Base-by-base conservation (phyloP, 106 monocot genomes). In the Narthecium ossifragum region DNA sequence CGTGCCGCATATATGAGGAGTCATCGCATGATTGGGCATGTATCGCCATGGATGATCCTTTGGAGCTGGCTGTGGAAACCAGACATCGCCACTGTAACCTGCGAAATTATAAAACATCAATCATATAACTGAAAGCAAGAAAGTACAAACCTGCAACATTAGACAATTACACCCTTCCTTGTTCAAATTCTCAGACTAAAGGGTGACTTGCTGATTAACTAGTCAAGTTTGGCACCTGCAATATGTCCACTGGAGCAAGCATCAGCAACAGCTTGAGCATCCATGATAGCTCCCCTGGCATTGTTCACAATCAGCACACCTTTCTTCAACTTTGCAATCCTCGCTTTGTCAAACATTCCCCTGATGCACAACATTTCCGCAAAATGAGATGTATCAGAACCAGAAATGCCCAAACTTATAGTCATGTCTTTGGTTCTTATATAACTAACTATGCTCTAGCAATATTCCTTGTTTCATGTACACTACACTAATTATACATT, bases 61-160 rank as follows among this genome's bases (percentile, higher is more conserved):
- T 4, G 94, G 94, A 61, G 94, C 94, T 51, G 94, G 94, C 26
- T 96, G 94, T 53, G 90, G 94, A 52, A 73, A 53, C 94, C 94
- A 96, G n/a, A 96, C 94, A 70, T 96, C 94, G 20, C 94, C 94
- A 69, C 94, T 75, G 61, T 96, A 96, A 59, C 94, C 94, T 93
- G 66, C 51, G 41, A 62, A 46, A 70, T 48, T 2, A 30, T 6
- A 59, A 53, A 24, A 33, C 30, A 43, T 43, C 43, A 43, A 4
- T 0, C 0, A 43, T 43, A 17, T 17, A 43, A 4, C 14, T 17
- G 12, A 17, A 3, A 39, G 39, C 18, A 1, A 43, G 14, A 13
- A 13, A 6, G 43, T 43, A 17, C 12, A n/a, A n/a, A n/a, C n/a
- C n/a, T n/a, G n/a, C n/a, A n/a, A n/a, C n/a, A n/a, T n/a, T n/a